phyloP scores from a whole-genome alignment of 2,329 filamentous ascomycete genomes.

The Canariomyces notabilis region DNA sequence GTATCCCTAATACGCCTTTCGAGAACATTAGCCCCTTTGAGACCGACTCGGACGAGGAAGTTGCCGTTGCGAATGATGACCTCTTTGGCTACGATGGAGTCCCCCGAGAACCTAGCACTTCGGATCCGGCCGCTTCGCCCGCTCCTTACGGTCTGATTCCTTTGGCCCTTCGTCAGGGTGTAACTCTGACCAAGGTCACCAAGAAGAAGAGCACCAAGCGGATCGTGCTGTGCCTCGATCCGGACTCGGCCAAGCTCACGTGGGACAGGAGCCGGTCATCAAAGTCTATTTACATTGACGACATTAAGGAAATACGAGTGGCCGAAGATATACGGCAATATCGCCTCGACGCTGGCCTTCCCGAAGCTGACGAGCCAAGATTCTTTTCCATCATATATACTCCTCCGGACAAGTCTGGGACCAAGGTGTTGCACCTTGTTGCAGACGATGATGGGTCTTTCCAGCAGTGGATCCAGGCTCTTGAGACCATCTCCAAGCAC shows the following conservation, averaged over 20 bases:
- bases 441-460: conserved; percentile 69
- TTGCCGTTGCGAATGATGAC: conserved; percentile 40
- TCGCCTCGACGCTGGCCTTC: conserved; percentile 72
- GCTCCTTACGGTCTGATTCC: conserved; percentile 48
- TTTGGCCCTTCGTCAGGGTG: conserved; percentile 71
- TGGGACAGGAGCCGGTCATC: conserved; percentile 77
- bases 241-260: conserved; percentile 76
- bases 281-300: conserved; percentile 89
- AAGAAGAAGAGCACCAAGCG: conserved; percentile 79
- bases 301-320: conserved; percentile 84
- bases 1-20: conserved; percentile 49
- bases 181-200: conserved; percentile 73
- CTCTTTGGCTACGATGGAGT: conserved; percentile 39
- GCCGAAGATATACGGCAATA: conserved; percentile 84
- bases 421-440: conserved; percentile 83
- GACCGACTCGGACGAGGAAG: conserved; percentile 33
- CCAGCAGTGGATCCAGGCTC: conserved; percentile 73
- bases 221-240: conserved; percentile 68
- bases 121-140: conserved; percentile 42
- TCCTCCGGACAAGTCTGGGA: conserved; percentile 71
- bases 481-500: conserved; percentile 79
- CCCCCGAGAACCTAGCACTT: conserved; percentile 43
- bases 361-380: conserved; percentile 60
- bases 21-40: conserved; percentile 36
- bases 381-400: conserved; percentile 92